These are phyloP conservation scores for Durotheca rogersii DNA, from an alignment of 495 filamentous ascomycete genomes.

Conservation along the genomic window DNA sequence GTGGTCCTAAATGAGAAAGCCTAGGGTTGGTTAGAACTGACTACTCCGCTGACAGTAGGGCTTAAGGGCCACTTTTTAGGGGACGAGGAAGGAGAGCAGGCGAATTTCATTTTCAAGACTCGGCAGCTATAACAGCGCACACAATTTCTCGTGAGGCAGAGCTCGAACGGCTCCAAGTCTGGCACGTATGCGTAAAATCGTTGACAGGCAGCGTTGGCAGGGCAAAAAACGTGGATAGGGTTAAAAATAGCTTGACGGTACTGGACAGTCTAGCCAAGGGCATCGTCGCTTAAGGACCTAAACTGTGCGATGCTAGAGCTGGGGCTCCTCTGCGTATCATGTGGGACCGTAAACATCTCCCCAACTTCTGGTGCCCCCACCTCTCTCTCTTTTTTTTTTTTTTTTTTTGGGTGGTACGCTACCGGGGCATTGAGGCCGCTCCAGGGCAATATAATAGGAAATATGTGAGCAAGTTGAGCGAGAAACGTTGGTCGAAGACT, in stretches of 20 bases:
- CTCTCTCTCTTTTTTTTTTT: conserved; percentile 3
- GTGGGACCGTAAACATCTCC: conserved; percentile 5
- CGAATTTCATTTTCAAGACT: too few species aligned
- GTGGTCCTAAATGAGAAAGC: not conserved
- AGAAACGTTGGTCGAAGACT: conserved; percentile 1
- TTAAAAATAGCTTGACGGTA: conserved; percentile 27
- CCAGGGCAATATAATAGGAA: conserved; percentile 8
- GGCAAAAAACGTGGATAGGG: conserved; percentile 30
- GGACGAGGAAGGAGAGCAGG: too few species aligned
- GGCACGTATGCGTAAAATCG: conserved; percentile 23
- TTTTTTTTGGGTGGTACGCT: not conserved
- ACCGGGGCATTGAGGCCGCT: not conserved
- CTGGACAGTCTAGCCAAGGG: too few species aligned
- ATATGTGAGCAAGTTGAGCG: conserved; percentile 1
- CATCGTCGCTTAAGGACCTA: too few species aligned
- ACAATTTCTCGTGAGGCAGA: too few species aligned
- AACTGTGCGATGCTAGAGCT: conserved; percentile 16
- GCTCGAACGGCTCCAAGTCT: too few species aligned
- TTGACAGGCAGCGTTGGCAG: conserved; percentile 23
- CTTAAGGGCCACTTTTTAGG: too few species aligned
- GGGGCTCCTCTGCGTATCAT: conserved; percentile 14
- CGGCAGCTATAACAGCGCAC: too few species aligned
- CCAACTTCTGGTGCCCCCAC: not conserved
- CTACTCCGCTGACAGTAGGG: too few species aligned
- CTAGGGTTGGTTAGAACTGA: too few species aligned